A percentile compares a stretch with the other conserved stretches of the same genome.
phyloP scores from a whole-genome alignment of 768 basidiomycete genomes.

The Lentinula lateritia region DNA sequence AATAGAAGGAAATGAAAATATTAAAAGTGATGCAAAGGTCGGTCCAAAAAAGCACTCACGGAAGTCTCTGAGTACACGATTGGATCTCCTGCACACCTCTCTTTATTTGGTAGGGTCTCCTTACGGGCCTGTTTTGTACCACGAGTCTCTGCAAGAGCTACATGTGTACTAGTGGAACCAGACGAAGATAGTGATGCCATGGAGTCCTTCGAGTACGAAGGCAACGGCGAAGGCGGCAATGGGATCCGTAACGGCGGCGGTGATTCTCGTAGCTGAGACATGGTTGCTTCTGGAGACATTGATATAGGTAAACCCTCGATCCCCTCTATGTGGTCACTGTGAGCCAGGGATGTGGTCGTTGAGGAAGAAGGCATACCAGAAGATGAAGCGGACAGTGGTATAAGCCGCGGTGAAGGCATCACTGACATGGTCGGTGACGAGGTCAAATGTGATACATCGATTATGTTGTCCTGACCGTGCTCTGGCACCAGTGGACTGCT shows the following conservation, averaged over 20 bases:
- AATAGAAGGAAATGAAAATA: not conserved
- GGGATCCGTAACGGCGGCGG: not conserved
- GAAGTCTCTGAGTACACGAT: conserved; percentile 40
- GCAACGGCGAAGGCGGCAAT: not conserved
- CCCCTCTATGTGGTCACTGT: not conserved
- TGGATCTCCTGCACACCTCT: conserved; percentile 55
- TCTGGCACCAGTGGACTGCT: not conserved
- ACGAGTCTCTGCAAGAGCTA: not conserved
- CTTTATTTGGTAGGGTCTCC: not conserved
- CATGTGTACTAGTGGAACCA: too few species aligned
- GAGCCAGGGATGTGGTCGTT: not conserved
- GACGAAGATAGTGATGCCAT: not conserved
- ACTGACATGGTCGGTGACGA: not conserved
- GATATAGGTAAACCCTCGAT: not conserved
- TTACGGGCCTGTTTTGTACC: not conserved
- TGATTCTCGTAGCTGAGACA: not conserved
- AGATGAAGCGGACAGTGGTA: not conserved
- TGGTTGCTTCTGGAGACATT: not conserved
- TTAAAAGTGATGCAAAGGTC: not conserved
- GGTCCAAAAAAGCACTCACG: too few species aligned
- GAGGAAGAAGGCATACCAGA: not conserved
- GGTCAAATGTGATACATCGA: not conserved
- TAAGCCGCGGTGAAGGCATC: not conserved
- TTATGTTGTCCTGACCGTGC: not conserved
- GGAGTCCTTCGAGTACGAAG: not conserved